A percentile compares a stretch with the other conserved stretches of the same genome.
Conservation (phyloP, 768 basidiomycete species). For the Russula griseocarnosa region DNA sequence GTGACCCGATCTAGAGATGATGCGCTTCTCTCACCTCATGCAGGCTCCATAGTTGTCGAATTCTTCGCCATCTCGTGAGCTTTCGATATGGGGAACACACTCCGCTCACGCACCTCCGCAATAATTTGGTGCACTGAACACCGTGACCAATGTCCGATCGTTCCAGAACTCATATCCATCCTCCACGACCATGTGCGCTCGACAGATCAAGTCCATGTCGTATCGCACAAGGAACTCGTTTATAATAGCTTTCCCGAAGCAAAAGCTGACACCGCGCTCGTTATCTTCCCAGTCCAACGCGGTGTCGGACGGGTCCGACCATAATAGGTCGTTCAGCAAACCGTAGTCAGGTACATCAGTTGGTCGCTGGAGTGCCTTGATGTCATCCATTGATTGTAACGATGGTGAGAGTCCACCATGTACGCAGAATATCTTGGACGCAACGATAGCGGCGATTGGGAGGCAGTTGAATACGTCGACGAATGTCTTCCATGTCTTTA, state of each 20-base stretch:
- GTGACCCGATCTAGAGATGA: neutral
- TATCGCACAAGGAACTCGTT: slow-evolving; percentile 92
- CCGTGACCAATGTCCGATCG: slow-evolving; percentile 94
- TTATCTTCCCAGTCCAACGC: slow-evolving; percentile 99
- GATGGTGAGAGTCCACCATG: slow-evolving; percentile 94
- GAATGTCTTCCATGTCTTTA: slow-evolving; percentile 99
- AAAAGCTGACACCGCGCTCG: slow-evolving; percentile 97
- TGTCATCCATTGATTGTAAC: slow-evolving; percentile 95
- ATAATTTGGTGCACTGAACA: slow-evolving; percentile 97
- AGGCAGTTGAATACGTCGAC: slow-evolving; percentile 99
- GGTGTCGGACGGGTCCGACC: slow-evolving; percentile 98
- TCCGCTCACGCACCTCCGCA: slow-evolving; percentile 74
- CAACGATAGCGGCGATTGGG: slow-evolving; percentile 97
- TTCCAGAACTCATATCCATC: slow-evolving; percentile 99
- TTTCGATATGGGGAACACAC: slow-evolving; percentile 8
- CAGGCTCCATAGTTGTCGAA: slow-evolving; percentile 95
- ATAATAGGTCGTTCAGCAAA: slow-evolving; percentile 91
- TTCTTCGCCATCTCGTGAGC: slow-evolving; percentile 47
- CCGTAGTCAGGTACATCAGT: slow-evolving; percentile 99
- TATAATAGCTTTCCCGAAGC: slow-evolving; percentile 96
- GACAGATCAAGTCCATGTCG: slow-evolving; percentile 99
- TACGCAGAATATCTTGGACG: slow-evolving; percentile 99
- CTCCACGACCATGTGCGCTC: slow-evolving; percentile 99
- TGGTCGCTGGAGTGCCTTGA: slow-evolving; percentile 94
- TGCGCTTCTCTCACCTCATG: slow-evolving; percentile 64